A percentile compares a stretch with the other conserved stretches of the same genome.
Evolutionary conservation across 108 stramenopile genomes (phyloP).

Genomic region (Chaetoceros tenuissimus): DNA sequence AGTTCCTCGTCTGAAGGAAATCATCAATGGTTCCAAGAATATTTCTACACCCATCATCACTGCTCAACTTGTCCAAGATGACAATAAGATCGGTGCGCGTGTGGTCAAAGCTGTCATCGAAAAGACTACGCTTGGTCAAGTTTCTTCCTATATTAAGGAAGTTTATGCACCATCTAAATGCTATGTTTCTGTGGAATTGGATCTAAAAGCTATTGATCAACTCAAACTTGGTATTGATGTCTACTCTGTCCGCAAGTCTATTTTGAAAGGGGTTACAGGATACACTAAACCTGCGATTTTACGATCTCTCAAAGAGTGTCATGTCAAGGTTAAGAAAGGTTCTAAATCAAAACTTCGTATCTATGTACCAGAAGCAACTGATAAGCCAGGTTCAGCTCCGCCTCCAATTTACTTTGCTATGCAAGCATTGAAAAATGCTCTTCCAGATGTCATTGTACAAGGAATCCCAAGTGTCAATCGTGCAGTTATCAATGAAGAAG

Average conservation of each 20-base stretch:
- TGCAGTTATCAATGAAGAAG: constrained; percentile 95
- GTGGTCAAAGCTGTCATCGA: constrained; percentile 96
- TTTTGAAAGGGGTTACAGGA: constrained; percentile 69
- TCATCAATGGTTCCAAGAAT: constrained; percentile 95
- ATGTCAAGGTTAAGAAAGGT: constrained; percentile 62
- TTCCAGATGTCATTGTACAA: constrained; percentile 92
- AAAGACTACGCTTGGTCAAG: constrained; percentile 94
- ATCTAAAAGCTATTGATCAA: constrained; percentile 80
- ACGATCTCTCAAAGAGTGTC: constrained; percentile 52
- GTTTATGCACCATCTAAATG: constrained; percentile 73
- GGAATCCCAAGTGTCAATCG: constrained; percentile 91
- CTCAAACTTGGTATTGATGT: constrained; percentile 89
- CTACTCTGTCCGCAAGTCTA: constrained; percentile 59
- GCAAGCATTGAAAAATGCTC: constrained; percentile 85
- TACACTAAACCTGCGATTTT: constrained; percentile 67
- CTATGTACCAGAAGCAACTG: constrained; percentile 58
- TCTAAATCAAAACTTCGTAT: constrained; percentile 76
- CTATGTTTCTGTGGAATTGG: constrained; percentile 90
- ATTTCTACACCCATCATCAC: constrained; percentile 99
- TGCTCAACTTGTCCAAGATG: constrained; percentile 76
- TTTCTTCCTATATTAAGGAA: constrained; percentile 89
- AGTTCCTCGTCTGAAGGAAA: constrained; percentile 97
- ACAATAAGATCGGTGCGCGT: constrained; percentile 87
- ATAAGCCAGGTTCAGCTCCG: not conserved
- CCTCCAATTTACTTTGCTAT: constrained; percentile 75